Conservation (phyloP, 176 grass and related monocot genomes). For the Rhipidocladum racemiflorum region DNA sequence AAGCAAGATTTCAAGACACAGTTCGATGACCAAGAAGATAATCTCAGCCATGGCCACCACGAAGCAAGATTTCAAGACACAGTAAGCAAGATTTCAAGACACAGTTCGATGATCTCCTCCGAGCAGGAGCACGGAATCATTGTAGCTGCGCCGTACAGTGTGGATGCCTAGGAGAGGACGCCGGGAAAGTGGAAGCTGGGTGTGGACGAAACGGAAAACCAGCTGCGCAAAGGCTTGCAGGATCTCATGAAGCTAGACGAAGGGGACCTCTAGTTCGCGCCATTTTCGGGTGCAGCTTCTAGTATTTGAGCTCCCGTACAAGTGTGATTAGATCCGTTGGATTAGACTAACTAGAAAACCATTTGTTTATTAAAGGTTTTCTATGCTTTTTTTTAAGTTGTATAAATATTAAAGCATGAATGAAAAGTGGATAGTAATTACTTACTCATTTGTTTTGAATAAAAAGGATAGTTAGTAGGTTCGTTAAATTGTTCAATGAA, state of each 20-base stretch:
- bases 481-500: neutral
- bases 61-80: too few relatives aligned
- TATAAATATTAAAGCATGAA: too few relatives aligned
- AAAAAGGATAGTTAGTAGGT: neutral
- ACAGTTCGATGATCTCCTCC: conserved; percentile 19
- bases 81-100: too few relatives aligned
- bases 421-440: too few relatives aligned
- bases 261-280: conserved; percentile 28
- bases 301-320: neutral
- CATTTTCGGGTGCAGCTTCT: conserved; percentile 1
- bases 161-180: neutral
- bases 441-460: too few relatives aligned
- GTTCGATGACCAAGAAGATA: too few relatives aligned
- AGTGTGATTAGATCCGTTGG: neutral
- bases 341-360: neutral
- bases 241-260: conserved; percentile 59
- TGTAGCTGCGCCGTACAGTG: conserved; percentile 39
- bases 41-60: too few relatives aligned
- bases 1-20: conserved; percentile 5
- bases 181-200: conserved; percentile 12
- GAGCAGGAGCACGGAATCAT: conserved; percentile 67
- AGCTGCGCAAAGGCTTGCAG: conserved; percentile 61
- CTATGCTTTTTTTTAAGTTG: too few relatives aligned
- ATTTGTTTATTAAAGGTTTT: conserved; percentile 5
- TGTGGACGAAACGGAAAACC: neutral